Conservation (phyloP, 83 land plant species). For the Picea abies region DNA sequence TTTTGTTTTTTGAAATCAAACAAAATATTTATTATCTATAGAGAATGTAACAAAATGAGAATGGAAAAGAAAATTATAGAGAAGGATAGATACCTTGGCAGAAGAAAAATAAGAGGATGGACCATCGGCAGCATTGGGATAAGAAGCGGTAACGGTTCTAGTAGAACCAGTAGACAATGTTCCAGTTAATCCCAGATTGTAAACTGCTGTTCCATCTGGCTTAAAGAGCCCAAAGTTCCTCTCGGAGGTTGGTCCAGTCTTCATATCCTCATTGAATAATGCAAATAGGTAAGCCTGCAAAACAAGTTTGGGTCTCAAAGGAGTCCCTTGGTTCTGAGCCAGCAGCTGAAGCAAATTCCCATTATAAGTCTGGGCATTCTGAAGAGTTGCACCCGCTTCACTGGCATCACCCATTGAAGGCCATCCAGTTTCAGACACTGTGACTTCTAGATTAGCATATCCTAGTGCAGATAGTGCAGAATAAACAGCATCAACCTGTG, state of each 20-base stretch:
- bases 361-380: constrained; percentile 61
- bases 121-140: neutral
- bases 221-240: constrained; percentile 67
- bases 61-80: no score
- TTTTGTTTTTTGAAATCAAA: no score
- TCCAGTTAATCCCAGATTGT: constrained; percentile 35
- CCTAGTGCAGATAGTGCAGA: constrained; percentile 65
- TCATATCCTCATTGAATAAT: constrained; percentile 75
- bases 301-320: constrained; percentile 42
- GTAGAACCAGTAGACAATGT: constrained; percentile 13
- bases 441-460: constrained; percentile 32
- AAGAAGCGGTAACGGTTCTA: neutral
- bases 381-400: constrained; percentile 60
- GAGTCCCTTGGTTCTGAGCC: constrained; percentile 50
- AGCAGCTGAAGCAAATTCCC: constrained; percentile 59
- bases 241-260: constrained; percentile 72
- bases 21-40: no score
- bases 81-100: constrained; percentile 13
- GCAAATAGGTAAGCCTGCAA: constrained; percentile 73
- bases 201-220: constrained; percentile 48
- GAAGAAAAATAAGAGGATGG: neutral
- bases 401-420: constrained; percentile 75
- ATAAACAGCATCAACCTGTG: constrained; percentile 78
- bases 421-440: constrained; percentile 86
- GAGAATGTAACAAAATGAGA: neutral